Conservation (phyloP, 78 protist genomes). For the Corallochytrium limacisporum region DNA sequence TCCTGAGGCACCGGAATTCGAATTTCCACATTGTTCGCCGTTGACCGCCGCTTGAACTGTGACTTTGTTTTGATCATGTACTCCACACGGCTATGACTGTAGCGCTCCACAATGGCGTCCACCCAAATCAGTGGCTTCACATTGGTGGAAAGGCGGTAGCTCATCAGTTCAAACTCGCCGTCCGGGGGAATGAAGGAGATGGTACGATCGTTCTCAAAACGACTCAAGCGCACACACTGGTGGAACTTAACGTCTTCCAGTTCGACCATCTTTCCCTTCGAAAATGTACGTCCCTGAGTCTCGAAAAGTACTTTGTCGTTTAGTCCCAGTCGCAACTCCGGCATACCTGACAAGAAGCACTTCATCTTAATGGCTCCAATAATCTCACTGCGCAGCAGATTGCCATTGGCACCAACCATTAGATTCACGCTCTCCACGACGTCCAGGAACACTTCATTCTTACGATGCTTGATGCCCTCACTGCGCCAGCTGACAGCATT, state of each 20-base stretch:
- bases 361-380: constrained; percentile 84
- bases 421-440: constrained; percentile 70
- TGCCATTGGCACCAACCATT: constrained; percentile 57
- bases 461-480: constrained; percentile 78
- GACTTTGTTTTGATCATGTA: constrained; percentile 78
- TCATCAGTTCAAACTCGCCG: constrained; percentile 97
- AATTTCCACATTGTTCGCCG: constrained; percentile 87
- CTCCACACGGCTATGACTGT: constrained; percentile 76
- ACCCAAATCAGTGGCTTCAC: constrained; percentile 90
- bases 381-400: constrained; percentile 76
- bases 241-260: constrained; percentile 97
- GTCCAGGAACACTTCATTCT: constrained; percentile 91
- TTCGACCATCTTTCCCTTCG: constrained; percentile 81
- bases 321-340: constrained; percentile 90
- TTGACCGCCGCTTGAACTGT: constrained; percentile 71
- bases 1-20: constrained; percentile 92
- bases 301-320: constrained; percentile 88
- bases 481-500: constrained; percentile 57
- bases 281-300: constrained; percentile 21
- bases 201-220: constrained; percentile 90
- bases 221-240: constrained; percentile 90
- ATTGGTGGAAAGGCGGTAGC: constrained; percentile 76
- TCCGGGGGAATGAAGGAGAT: constrained; percentile 98
- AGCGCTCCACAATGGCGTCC: constrained; percentile 66
- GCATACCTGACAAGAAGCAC: constrained; percentile 90